phyloP scores from a whole-genome alignment of 1,284 basidiomycete species.

The Ceratobasidium sp. region DNA sequence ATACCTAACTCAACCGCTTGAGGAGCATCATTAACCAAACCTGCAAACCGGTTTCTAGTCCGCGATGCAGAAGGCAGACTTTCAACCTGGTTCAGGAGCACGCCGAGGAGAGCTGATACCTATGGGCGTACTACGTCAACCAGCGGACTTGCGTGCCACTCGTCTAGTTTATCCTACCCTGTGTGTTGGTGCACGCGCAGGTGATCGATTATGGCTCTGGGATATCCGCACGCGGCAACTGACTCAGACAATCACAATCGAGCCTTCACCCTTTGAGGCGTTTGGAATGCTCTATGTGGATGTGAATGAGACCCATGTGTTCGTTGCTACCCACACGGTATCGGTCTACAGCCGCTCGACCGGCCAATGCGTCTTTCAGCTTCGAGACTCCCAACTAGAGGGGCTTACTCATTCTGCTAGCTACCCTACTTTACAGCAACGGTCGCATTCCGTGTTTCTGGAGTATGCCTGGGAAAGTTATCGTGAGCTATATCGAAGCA shows the following conservation, averaged over 20 bases:
- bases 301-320: slow-evolving; percentile 27
- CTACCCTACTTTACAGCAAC: neutral
- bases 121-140: slow-evolving; percentile 12
- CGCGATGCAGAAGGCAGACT: neutral
- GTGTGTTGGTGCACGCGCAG: slow-evolving; percentile 8
- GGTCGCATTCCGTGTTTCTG: neutral
- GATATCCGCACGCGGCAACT: slow-evolving; percentile 14
- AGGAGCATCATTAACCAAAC: neutral
- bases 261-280: neutral
- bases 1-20: neutral
- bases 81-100: neutral
- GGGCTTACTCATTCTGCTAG: neutral
- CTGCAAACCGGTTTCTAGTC: neutral
- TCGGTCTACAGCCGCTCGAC: slow-evolving; percentile 29
- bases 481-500: neutral
- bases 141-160: neutral
- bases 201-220: slow-evolving; percentile 24
- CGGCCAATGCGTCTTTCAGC: slow-evolving; percentile 26
- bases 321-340: slow-evolving; percentile 12
- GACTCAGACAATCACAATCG: slow-evolving; percentile 17
- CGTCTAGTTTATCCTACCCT: slow-evolving; percentile 30
- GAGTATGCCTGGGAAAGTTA: neutral
- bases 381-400: slow-evolving; percentile 1
- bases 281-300: slow-evolving; percentile 27
- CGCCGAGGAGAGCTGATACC: slow-evolving; percentile 15